Evolutionary conservation across 2,329 filamentous ascomycete genomes (phyloP), one percentile per base, ranked within the genome.

Genomic region (Pyricularia pennisetigena): DNA sequence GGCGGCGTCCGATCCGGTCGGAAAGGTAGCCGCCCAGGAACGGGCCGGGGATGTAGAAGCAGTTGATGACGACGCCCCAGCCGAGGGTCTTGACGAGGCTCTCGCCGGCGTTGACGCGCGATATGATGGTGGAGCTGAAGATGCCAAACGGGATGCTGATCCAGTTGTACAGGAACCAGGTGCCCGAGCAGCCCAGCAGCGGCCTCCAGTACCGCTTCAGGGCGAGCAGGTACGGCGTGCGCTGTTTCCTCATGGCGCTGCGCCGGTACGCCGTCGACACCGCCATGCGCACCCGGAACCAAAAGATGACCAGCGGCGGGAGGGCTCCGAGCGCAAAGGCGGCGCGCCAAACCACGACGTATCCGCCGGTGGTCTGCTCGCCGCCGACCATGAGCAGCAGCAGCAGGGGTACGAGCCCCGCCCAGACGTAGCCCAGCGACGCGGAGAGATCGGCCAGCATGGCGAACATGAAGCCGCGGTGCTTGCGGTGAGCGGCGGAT

Each of bases 161-260:
- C 73, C 81, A 87, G 72, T 87, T 83, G 73, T 86, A 81, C 29
- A 79, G 73, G 72, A 85, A 85, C 83, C 83, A 86, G 10, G 81
- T 79, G 0, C 79, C 70, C 2, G 82, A 79, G 7, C 79, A 79
- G 16, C 84, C 83, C 3, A 85, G 72, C 62, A 86, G 74, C 0
- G 81, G 80, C 3, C 80, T 77, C 76, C 80, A 85, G 70, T 86
- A 83, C 35, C 79, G 77, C 70, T 79, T 82, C 24, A 83, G 65
- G 0, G 79, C 80, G 8, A 85, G 76, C 72, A 73, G 73, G 72
- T 85, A 86, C 0, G 83, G 83, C 1, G 75, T 74, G 7, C 77
- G 74, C 68, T 83, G 78, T 71, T 80, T 81, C 2, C 63, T 3
- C 67, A 72, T 62, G 6, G 70, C 70, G 12, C 76, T 82, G 80